These are phyloP conservation scores for Phaseolus lunatus DNA, from an alignment of 306 rosid species.

Conservation along the genomic window DNA sequence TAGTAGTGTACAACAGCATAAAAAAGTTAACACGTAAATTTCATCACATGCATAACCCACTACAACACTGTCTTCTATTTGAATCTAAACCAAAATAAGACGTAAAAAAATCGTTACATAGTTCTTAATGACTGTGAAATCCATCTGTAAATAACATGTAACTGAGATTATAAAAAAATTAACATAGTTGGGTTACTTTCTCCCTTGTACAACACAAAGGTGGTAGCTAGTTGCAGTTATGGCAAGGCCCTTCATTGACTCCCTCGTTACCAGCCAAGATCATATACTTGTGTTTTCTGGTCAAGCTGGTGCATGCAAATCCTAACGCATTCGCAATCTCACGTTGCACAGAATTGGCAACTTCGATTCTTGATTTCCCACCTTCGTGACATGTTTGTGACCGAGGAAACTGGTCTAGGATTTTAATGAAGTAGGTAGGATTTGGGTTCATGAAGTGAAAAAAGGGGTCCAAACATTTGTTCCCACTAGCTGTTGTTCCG, in stretches of 20 bases:
- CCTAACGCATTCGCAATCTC: slow-evolving; percentile 63
- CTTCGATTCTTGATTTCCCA: slow-evolving; percentile 61
- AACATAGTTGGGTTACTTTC: too few relatives aligned
- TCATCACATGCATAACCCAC: too few relatives aligned
- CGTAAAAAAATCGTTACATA: too few relatives aligned
- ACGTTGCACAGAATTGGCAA: slow-evolving; percentile 72
- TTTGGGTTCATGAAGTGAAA: slow-evolving; percentile 62
- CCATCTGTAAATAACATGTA: too few relatives aligned
- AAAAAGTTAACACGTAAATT: too few relatives aligned
- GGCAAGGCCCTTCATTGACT: neutral
- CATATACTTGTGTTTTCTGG: slow-evolving; percentile 73
- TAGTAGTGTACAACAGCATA: too few relatives aligned
- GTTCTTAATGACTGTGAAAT: too few relatives aligned
- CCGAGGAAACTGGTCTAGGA: slow-evolving; percentile 51
- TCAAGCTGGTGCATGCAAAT: slow-evolving; percentile 64
- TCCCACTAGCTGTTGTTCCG: slow-evolving; percentile 74
- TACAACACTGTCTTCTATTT: too few relatives aligned
- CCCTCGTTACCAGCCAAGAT: slow-evolving; percentile 71
- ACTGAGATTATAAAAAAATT: too few relatives aligned
- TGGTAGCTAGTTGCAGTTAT: slow-evolving; percentile 4
- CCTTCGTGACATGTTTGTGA: slow-evolving; percentile 52
- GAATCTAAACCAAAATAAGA: too few relatives aligned
- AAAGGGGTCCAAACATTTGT: slow-evolving; percentile 60
- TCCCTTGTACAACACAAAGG: neutral
- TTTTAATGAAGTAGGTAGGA: slow-evolving; percentile 43